Percentiles rank a stretch among this genome's conserved stretches.
Conservation (phyloP, 2,329 filamentous ascomycete species). For the Cladosporium phlei region DNA sequence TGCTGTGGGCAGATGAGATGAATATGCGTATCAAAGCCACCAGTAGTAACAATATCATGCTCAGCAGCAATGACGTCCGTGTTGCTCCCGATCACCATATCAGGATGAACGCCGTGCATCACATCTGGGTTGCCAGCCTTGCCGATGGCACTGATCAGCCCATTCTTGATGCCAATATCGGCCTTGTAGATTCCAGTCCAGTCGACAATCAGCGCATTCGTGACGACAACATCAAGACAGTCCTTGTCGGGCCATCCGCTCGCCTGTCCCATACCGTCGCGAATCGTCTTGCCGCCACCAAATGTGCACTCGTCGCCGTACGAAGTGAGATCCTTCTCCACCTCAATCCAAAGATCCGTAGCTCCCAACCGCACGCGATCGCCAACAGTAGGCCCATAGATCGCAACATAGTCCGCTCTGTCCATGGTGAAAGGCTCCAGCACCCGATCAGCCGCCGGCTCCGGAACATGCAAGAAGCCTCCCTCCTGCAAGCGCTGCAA, state of each 20-base stretch:
- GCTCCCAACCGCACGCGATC: constrained; percentile 76
- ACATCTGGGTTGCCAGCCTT: constrained; percentile 97
- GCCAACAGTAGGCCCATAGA: constrained; percentile 91
- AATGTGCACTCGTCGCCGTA: constrained; percentile 96
- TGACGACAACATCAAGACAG: constrained; percentile 77
- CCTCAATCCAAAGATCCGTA: constrained; percentile 84
- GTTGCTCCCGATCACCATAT: constrained; percentile 77
- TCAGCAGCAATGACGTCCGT: constrained; percentile 92
- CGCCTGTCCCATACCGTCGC: constrained; percentile 94
- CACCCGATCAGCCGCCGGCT: constrained; percentile 54
- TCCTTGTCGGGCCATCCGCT: constrained; percentile 68
- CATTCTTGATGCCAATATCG: constrained; percentile 88
- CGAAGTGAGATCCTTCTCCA: constrained; percentile 77
- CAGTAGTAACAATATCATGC: constrained; percentile 83
- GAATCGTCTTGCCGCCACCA: constrained; percentile 86
- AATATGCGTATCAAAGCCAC: constrained; percentile 84
- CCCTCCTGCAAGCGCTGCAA: constrained; percentile 61
- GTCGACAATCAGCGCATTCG: constrained; percentile 85
- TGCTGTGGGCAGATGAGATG: constrained; percentile 96
- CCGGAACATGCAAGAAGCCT: constrained; percentile 72
- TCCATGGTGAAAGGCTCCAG: constrained; percentile 67
- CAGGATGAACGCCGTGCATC: constrained; percentile 77
- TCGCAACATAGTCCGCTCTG: constrained; percentile 70
- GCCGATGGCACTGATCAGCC: constrained; percentile 80
- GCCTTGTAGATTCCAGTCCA: constrained; percentile 94